Evolutionary conservation across 1,139 yeast genomes (phyloP).

Genomic region (Taphrina confusa): DNA sequence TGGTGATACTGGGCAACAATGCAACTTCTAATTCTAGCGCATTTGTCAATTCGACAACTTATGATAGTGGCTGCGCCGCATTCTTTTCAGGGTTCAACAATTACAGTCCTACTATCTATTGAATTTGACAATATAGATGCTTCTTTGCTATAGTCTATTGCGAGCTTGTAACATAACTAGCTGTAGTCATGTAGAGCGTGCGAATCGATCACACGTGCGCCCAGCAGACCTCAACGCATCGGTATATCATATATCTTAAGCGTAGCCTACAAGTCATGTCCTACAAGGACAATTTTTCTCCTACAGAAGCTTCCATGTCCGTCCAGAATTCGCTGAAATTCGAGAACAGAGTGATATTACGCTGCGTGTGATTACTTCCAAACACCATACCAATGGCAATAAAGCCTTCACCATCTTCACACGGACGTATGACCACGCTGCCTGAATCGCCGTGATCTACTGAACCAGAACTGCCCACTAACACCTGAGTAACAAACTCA

Average conservation of each 20-base stretch:
- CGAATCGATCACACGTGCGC: too few species aligned
- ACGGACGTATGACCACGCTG: neutral
- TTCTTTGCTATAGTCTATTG: too few species aligned
- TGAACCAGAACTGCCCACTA: neutral
- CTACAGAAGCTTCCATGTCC: neutral
- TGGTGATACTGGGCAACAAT: slow-evolving; percentile 3
- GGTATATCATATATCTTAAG: too few species aligned
- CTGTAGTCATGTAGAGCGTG: too few species aligned
- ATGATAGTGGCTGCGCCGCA: neutral
- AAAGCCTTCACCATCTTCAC: neutral
- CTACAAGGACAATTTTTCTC: neutral
- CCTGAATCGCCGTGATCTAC: neutral
- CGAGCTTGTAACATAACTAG: too few species aligned
- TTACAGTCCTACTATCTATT: neutral
- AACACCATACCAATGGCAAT: neutral
- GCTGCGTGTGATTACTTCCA: neutral
- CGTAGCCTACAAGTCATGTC: too few species aligned
- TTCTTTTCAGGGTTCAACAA: slow-evolving; percentile 7
- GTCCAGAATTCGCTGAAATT: neutral
- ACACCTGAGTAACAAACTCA: neutral
- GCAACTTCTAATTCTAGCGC: neutral
- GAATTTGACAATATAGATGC: too few species aligned
- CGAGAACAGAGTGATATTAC: neutral
- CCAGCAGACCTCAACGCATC: too few species aligned
- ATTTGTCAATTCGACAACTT: neutral